Base-by-base conservation (phyloP, 306 rosid genomes). In the Bauhinia variegata region DNA sequence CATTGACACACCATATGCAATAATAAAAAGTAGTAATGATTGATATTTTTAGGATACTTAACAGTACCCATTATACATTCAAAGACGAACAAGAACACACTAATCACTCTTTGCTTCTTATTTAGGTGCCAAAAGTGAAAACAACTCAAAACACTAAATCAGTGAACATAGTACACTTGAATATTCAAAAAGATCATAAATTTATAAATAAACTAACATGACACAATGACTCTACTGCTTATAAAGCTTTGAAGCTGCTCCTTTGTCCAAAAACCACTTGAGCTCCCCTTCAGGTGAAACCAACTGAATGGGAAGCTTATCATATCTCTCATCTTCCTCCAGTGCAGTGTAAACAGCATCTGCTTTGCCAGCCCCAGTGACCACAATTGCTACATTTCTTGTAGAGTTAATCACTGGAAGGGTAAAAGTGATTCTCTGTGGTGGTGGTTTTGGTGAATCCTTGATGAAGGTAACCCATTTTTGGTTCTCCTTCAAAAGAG, bases 371-470 rank as follows among this genome's bases (percentile, higher is more conserved):
- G 74, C 76, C n/a, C 89, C 89, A 1, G 82, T 57, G 37, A 69
- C 83, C 12, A 85, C 87, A 39, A 85, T 68, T 51, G 85, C 87
- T 38, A 76, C 73, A 38, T 75, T 65, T 46, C 76, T 76, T n/a
- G 87, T 76, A 0, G 87, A 79, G 75, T 85, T 85, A 51, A 85
- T 82, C 46, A 85, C 89, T 0, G 89, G 89, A 34, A 65, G 70
- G 43, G 87, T 85, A 32, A 69, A 79, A 34, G 89, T 82, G 30
- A 85, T 85, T 70, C 89, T 79, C 77, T 79, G 81, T 16, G 87
- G 85, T 14, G 89, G 89, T 1, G 89, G 89, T 33, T 85, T 85
- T 15, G 89, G 89, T 9, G 89, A 85, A 49, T 85, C 84, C 72
- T 57, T 62, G 31, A 85, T 70, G 75, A 37, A 77, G 60, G 80